Evolutionary conservation across 805 yeast genomes (phyloP).

Genomic region (Schizosaccharomyces lindneri): DNA sequence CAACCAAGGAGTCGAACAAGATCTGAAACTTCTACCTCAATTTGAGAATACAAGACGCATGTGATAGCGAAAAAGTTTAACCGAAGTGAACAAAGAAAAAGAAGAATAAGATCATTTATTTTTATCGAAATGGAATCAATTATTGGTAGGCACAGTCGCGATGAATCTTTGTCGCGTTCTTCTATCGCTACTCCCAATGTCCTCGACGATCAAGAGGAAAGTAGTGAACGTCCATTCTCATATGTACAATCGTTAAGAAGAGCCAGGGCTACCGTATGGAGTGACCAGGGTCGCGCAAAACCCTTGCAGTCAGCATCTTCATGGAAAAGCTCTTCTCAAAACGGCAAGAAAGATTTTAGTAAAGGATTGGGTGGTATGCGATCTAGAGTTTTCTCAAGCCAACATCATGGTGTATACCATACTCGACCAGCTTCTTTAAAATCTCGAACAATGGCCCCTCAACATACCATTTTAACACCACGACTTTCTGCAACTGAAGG

Average conservation of each 20-base stretch:
- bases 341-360: background rate
- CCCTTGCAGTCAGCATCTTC: background rate
- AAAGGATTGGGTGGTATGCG: constrained; percentile 1
- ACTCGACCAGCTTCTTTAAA: background rate
- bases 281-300: constrained; percentile 1
- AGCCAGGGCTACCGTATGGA: constrained; percentile 2
- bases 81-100: no score
- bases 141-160: background rate
- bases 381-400: background rate
- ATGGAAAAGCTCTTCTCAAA: background rate
- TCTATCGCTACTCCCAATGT: background rate
- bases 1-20: no score
- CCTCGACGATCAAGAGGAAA: background rate
- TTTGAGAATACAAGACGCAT: no score
- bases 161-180: background rate
- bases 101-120: no score
- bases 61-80: no score
- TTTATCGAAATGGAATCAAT: background rate
- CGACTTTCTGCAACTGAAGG: constrained; percentile 1
- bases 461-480: background rate
- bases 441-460: background rate
- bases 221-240: background rate
- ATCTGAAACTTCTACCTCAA: no score
- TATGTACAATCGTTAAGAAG: constrained; percentile 1
- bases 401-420: background rate